Evolutionary conservation across 148 eudicot genomes (phyloP).

Genomic region (Cornus florida): DNA sequence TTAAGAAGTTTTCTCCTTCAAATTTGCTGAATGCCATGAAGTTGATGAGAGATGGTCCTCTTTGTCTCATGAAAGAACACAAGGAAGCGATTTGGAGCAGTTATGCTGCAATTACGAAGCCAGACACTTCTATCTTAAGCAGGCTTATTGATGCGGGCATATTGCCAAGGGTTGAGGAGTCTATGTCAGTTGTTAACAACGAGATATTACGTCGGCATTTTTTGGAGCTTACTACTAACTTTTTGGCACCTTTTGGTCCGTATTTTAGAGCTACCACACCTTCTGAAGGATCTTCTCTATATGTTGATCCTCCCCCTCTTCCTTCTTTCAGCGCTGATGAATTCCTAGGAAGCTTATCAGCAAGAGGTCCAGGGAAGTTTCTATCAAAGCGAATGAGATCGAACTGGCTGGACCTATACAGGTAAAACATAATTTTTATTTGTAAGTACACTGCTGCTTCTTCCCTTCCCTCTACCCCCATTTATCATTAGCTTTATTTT

Average conservation of each 20-base stretch:
- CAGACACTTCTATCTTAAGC: slow-evolving; percentile 90
- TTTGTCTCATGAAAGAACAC: slow-evolving; percentile 93
- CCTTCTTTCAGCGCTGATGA: slow-evolving; percentile 68
- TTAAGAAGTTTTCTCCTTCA: slow-evolving; percentile 80
- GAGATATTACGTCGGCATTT: slow-evolving; percentile 96
- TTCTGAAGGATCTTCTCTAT: slow-evolving; percentile 85
- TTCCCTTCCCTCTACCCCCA: too few species aligned
- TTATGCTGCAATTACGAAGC: slow-evolving; percentile 74
- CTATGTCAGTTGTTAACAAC: slow-evolving; percentile 98
- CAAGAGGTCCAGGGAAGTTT: slow-evolving; percentile 97
- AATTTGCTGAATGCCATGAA: slow-evolving; percentile 81
- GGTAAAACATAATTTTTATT: slow-evolving; percentile 34
- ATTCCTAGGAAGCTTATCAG: slow-evolving; percentile 67
- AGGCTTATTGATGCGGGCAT: slow-evolving; percentile 95
- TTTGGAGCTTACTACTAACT: slow-evolving; percentile 96
- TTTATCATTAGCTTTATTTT: too few species aligned
- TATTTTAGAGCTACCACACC: slow-evolving; percentile 84
- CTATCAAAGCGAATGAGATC: slow-evolving; percentile 86
- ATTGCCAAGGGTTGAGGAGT: slow-evolving; percentile 92
- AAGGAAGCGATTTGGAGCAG: slow-evolving; percentile 93
- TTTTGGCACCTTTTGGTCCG: slow-evolving; percentile 92
- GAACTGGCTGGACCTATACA: slow-evolving; percentile 92
- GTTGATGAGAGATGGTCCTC: slow-evolving; percentile 91
- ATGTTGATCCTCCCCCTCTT: slow-evolving; percentile 84
- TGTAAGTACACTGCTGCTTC: too few species aligned